phyloP scores from a whole-genome alignment of 768 basidiomycete genomes.

The Tulasnella sp. region DNA sequence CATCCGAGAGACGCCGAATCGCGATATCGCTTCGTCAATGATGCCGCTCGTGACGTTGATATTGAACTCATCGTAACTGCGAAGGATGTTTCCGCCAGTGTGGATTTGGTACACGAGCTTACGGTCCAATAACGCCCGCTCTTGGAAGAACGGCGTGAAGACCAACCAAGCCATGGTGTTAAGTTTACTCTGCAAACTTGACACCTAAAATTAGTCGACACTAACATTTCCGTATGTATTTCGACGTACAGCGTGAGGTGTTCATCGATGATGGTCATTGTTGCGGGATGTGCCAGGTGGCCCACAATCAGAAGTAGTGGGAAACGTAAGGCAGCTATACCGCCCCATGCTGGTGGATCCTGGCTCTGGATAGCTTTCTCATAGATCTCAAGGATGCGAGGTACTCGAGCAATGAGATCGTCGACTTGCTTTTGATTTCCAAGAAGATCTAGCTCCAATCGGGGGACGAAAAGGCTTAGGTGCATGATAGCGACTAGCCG shows the following conservation, averaged over 20 bases:
- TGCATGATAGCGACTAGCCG: not conserved
- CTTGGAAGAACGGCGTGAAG: not conserved
- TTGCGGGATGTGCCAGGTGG: not conserved
- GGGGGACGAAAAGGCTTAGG: not conserved
- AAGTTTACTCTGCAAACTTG: not conserved
- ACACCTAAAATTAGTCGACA: no score
- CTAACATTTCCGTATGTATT: no score
- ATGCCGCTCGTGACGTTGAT: not conserved
- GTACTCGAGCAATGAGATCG: not conserved
- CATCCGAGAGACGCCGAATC: not conserved
- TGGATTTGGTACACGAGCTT: not conserved
- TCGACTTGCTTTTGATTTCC: not conserved
- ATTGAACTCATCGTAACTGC: not conserved
- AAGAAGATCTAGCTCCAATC: not conserved
- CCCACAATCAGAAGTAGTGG: not conserved
- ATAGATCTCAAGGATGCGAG: not conserved
- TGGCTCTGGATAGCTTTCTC: not conserved
- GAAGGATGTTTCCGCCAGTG: not conserved
- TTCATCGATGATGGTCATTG: not conserved
- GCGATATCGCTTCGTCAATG: not conserved
- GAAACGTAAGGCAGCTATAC: not conserved
- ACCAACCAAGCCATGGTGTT: not conserved
- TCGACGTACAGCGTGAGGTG: not conserved
- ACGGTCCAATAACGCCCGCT: not conserved
- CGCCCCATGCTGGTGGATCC: not conserved